Evolutionary conservation across 192 early-diverging fungal species (phyloP).

Genomic region (Piromyces finnis): DNA sequence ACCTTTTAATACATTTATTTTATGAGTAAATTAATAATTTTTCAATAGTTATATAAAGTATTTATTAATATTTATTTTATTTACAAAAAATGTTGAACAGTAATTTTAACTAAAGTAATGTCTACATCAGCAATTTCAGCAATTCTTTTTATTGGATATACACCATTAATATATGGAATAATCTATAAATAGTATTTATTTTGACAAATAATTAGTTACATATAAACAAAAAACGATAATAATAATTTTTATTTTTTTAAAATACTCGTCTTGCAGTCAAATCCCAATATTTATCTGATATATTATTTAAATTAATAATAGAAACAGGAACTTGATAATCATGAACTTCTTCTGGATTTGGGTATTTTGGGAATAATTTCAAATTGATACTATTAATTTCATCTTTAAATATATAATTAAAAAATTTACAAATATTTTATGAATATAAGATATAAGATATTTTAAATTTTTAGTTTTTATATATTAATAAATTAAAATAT

Average conservation of each 20-base stretch:
- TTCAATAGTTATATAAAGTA: no score
- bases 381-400: slow-evolving; percentile 61
- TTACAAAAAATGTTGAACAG: slow-evolving; percentile 80
- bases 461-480: no score
- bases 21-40: no score
- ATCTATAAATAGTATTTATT: slow-evolving; percentile 20
- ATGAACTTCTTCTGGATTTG: slow-evolving; percentile 49
- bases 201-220: no score
- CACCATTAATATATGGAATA: slow-evolving; percentile 65
- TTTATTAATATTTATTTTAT: slow-evolving; percentile 3
- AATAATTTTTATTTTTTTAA: no score
- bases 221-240: no score
- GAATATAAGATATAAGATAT: no score
- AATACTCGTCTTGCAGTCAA: slow-evolving; percentile 55
- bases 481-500: background rate
- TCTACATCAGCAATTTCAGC: slow-evolving; percentile 62
- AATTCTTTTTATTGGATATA: slow-evolving; percentile 65
- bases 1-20: slow-evolving; percentile 15
- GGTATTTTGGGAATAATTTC: slow-evolving; percentile 66
- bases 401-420: slow-evolving; percentile 34
- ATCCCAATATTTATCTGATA: slow-evolving; percentile 77
- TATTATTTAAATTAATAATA: slow-evolving; percentile 39
- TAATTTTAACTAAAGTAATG: slow-evolving; percentile 48
- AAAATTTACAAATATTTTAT: no score
- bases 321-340: slow-evolving; percentile 73